Evolutionary conservation across 805 yeast genomes (phyloP).

Genomic region (Candida pseudofarinosa): DNA sequence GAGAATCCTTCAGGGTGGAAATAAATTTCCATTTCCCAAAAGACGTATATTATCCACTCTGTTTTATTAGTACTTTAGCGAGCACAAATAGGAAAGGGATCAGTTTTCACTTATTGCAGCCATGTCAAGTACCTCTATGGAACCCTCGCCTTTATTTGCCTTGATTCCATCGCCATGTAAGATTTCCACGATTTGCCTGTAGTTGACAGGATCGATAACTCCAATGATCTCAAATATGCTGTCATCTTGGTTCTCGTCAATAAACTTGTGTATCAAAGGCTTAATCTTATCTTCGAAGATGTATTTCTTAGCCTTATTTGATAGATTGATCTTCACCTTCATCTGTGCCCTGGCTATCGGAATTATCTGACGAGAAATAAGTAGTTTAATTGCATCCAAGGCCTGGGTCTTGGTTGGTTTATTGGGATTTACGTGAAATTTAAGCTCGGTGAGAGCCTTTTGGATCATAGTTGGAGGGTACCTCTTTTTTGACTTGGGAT

Average conservation of each 20-base stretch:
- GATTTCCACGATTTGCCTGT: slow-evolving; percentile 63
- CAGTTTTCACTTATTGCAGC: slow-evolving; percentile 68
- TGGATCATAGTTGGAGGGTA: slow-evolving; percentile 94
- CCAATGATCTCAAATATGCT: slow-evolving; percentile 45
- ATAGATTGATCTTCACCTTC: slow-evolving; percentile 69
- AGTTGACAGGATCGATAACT: slow-evolving; percentile 81
- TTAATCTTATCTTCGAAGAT: slow-evolving; percentile 29
- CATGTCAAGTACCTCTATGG: slow-evolving; percentile 82
- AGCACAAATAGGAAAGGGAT: background rate
- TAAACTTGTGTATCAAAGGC: slow-evolving; percentile 33
- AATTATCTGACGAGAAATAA: slow-evolving; percentile 74
- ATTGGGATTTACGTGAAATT: slow-evolving; percentile 70
- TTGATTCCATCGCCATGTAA: slow-evolving; percentile 45
- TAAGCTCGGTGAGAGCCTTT: slow-evolving; percentile 73
- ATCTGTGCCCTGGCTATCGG: slow-evolving; percentile 94
- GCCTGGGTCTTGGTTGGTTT: slow-evolving; percentile 86
- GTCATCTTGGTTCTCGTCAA: slow-evolving; percentile 48
- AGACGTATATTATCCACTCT: too few relatives aligned
- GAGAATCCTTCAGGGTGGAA: too few relatives aligned
- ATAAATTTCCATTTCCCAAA: too few relatives aligned
- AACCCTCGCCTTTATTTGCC: slow-evolving; percentile 52
- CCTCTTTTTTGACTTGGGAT: slow-evolving; percentile 83
- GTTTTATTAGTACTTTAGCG: background rate
- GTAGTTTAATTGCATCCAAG: slow-evolving; percentile 77
- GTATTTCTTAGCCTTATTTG: slow-evolving; percentile 48